phyloP scores from a whole-genome alignment of 306 rosid genomes.

The Mimosa pudica region DNA sequence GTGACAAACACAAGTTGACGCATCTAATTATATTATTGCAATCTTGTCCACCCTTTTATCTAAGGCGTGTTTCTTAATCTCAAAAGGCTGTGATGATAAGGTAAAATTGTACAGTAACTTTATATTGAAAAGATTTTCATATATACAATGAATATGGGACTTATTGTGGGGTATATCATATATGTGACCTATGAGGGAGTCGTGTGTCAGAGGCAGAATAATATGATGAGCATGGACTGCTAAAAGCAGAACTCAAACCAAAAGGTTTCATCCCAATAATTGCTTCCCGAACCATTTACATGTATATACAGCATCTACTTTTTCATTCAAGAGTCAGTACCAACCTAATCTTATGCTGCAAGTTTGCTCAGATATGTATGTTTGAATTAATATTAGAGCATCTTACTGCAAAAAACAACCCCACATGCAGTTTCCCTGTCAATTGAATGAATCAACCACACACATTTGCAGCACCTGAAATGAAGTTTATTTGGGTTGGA shows the following conservation, averaged over 20 bases:
- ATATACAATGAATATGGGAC: too few relatives aligned
- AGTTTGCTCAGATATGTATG: too few relatives aligned
- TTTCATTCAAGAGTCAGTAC: background rate
- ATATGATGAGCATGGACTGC: background rate
- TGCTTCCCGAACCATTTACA: background rate
- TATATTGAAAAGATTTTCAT: background rate
- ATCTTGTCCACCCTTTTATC: background rate
- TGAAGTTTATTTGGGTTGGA: background rate
- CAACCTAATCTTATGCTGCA: background rate
- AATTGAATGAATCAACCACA: background rate
- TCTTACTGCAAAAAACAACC: background rate
- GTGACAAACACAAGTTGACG: background rate
- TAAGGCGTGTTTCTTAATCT: background rate
- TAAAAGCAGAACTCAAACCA: background rate
- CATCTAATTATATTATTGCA: background rate
- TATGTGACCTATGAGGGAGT: too few relatives aligned
- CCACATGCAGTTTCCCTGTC: too few relatives aligned
- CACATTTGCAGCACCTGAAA: background rate
- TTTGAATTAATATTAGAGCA: too few relatives aligned
- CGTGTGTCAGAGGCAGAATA: background rate
- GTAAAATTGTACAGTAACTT: background rate
- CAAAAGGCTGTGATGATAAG: background rate
- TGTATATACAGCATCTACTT: background rate
- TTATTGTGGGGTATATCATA: too few relatives aligned
- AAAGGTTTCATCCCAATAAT: background rate